phyloP scores from a whole-genome alignment of 768 basidiomycete species.

The Russula abietina region DNA sequence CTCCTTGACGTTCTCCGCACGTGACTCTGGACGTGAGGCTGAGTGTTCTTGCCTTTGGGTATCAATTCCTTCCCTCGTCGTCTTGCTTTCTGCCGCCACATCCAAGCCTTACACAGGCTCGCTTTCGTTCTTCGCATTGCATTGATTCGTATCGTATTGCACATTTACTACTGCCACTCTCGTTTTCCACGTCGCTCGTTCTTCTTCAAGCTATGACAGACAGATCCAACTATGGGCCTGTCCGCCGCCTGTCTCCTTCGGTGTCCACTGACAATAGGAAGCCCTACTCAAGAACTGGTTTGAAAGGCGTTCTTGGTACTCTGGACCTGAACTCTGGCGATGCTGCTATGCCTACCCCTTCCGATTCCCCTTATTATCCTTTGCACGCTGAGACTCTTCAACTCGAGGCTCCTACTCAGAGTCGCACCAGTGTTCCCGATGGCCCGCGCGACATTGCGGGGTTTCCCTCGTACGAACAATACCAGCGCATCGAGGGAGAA shows the following conservation, averaged over 20 bases:
- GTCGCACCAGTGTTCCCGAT: background rate
- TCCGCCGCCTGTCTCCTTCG: conserved; percentile 18
- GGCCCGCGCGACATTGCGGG: conserved; percentile 20
- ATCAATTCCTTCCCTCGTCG: conserved; percentile 9
- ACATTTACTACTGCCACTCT: conserved; percentile 11
- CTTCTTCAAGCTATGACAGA: conserved; percentile 19
- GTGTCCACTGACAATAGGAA: conserved; percentile 17
- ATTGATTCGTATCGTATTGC: conserved; percentile 10
- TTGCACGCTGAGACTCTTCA: conserved; percentile 18
- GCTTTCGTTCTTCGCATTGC: conserved; percentile 8
- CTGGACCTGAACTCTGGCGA: conserved; percentile 22
- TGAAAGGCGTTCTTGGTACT: conserved; percentile 21
- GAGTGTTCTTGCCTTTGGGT: conserved; percentile 4
- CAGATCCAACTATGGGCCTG: conserved; percentile 18
- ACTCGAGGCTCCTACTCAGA: conserved; percentile 16
- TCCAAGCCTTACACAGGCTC: conserved; percentile 5
- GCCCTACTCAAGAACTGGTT: conserved; percentile 19
- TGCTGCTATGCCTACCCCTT: conserved; percentile 1
- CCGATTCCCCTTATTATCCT: conserved; percentile 19
- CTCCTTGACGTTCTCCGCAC: background rate
- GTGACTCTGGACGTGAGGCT: conserved; percentile 8
- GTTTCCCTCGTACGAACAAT: conserved; percentile 24
- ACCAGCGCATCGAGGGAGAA: conserved; percentile 21
- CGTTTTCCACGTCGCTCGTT: conserved; percentile 18
- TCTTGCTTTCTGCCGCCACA: conserved; percentile 22